Evolutionary conservation across 2,329 filamentous ascomycete species (phyloP), one percentile per base, ranked within the genome.

Genomic region (Endocalyx cinctus): DNA sequence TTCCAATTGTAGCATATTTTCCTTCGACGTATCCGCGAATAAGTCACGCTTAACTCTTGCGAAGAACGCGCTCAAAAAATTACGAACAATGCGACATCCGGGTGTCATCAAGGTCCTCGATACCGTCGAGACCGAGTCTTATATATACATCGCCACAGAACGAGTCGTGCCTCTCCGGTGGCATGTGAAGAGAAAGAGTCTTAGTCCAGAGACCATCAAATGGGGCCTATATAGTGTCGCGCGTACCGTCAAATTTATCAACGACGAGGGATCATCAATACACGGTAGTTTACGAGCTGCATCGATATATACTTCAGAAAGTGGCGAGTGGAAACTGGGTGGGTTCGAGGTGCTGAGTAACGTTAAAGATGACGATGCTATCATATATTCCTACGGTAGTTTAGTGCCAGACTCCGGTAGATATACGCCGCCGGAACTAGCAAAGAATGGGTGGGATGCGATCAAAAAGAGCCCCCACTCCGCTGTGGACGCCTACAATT

Each of bases 111-210:
- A 87, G 61, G 86, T 98, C 26, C 63, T 96, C 47, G 92, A 98
- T 54, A 94, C 90, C 7, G 84, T 95, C 48, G 92, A 98, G 84
- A 95, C 89, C 53, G 92, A 98, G 46, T 78, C 85, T 17, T 90
- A 92, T 56, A 92, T 98, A 43, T 96, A 97, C 59, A 88, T 98
- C 57, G 88, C 92, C 36, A 97, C 89, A 16, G 92, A 98, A 66
- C 79, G 89, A 45, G 69, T 98, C 8, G 80, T 82, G 10, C 92
- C 92, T 4, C 66, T 98, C 33, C 78, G 82, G 47, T 97, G 92
- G 92, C 82, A 94, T 52, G 82, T 94, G 29, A 87, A 84, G 65
- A 74, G 90, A 48, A 89, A 87, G 66, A 92, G 86, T 55, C 61
- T 97, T 41, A 88, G 80, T 39, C 82, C 87, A 25, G 92, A 97